phyloP scores from a whole-genome alignment of 176 grass and related monocot species.

The Carex pumila region DNA sequence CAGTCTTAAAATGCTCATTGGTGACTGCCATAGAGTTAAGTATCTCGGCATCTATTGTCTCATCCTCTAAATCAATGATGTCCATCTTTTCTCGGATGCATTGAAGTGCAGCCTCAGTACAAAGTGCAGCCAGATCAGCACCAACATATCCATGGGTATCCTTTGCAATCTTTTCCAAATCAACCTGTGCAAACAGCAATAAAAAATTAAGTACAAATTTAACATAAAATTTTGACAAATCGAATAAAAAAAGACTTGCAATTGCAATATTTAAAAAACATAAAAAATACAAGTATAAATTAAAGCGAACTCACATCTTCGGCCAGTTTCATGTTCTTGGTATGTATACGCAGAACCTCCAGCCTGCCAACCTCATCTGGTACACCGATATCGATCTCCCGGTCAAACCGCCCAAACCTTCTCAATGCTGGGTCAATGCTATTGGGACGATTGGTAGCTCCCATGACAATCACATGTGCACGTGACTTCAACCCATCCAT shows the following conservation, averaged over 20 bases:
- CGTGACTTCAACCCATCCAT: conserved; percentile 82
- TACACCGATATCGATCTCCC: conserved; percentile 82
- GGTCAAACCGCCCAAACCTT: conserved; percentile 73
- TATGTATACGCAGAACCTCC: conserved; percentile 82
- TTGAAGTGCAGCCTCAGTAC: conserved; percentile 82
- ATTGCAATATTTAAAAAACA: not conserved
- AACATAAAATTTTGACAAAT: not conserved
- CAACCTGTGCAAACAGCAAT: conserved; percentile 37
- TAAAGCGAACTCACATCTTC: conserved; percentile 48
- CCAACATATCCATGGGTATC: conserved; percentile 85
- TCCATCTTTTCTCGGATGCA: conserved; percentile 93
- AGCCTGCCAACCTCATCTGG: conserved; percentile 81
- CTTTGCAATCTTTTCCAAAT: conserved; percentile 67
- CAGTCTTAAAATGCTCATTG: conserved; percentile 93
- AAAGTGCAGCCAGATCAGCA: conserved; percentile 72
- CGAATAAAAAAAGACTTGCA: not conserved
- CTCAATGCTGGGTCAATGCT: conserved; percentile 83
- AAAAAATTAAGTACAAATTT: no score
- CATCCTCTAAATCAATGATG: conserved; percentile 84
- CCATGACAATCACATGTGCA: conserved; percentile 83
- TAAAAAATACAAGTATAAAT: not conserved
- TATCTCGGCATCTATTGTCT: conserved; percentile 87
- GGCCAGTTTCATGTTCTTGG: conserved; percentile 85
- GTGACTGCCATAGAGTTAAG: conserved; percentile 83
- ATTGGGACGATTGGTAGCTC: conserved; percentile 72